Evolutionary conservation across 345 rosid species (phyloP), one percentile per base, ranked within the genome.

Genomic region (Erucastrum elatum): DNA sequence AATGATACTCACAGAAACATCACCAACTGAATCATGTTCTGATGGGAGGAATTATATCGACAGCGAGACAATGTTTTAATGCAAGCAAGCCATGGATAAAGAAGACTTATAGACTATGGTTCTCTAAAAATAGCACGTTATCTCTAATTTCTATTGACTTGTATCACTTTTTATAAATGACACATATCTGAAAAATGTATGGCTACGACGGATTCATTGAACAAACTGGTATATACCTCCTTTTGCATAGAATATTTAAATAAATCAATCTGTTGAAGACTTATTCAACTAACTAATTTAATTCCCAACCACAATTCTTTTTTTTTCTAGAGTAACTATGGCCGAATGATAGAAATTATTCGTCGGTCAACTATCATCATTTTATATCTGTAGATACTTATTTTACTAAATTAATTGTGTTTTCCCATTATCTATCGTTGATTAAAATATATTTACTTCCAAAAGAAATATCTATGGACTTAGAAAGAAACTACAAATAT

Each of bases 221-320:
- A 25, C 55, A 68, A 30, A 68, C 17, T 76, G 51, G 75, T 60
- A 21, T 44, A 21, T 46, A n/a, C 30, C 17, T 67, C 62, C 8
- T n/a, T 68, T 75, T 30, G 49, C 15, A 61, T n/a, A 25, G 39
- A 76, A 69, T 61, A 61, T 60, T n/a, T 31, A 68, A 68, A 31
- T 46, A 68, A 25, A n/a, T 6, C 8, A 8, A n/a, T 46, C 41
- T 63, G 21, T 15, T 70, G 29, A 26, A 33, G 69, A 49, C 64
- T 34, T 34, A 16, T 70, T 51, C 70, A 62, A 34, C 70, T 63
- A 70, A 70, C 64, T 61, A 33, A 55, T 69, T 70, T 55, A 77
- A 71, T 71, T 70, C 76, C 81, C 81, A 77, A 77, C 81, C 66
- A 77, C 66, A 53, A 70, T 69, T 70, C 44, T 26, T 60, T 39